A percentile compares a stretch with the other conserved stretches of the same genome.
Evolutionary conservation across 495 filamentous ascomycete genomes (phyloP).

Genomic region (Jackrogersella minutella): DNA sequence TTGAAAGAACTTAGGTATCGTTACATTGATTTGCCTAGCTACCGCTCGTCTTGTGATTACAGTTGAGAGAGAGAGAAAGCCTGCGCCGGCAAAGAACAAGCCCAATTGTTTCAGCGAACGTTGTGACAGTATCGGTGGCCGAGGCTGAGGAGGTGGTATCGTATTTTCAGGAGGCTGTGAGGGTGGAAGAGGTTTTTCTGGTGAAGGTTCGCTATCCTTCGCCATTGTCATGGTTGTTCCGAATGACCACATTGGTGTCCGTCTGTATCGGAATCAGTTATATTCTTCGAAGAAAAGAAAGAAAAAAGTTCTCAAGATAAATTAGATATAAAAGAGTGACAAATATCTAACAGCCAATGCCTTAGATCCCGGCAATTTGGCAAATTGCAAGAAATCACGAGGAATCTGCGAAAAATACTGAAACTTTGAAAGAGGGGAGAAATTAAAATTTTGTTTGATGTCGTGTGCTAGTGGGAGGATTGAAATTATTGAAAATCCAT

Average conservation of each 20-base stretch:
- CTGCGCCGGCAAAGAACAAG: conserved; percentile 74
- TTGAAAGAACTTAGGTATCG: conserved; percentile 72
- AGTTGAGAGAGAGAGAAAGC: conserved; percentile 74
- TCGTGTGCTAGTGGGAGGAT: conserved; percentile 5
- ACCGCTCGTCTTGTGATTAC: conserved; percentile 75
- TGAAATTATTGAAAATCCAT: too few species aligned
- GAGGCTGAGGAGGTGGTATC: conserved; percentile 22
- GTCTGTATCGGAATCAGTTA: not conserved
- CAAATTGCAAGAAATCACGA: not conserved
- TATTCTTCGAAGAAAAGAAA: not conserved
- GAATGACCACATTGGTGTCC: conserved; percentile 44
- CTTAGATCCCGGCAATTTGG: not conserved
- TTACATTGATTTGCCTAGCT: conserved; percentile 58
- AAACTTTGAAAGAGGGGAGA: not conserved
- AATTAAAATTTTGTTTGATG: not conserved
- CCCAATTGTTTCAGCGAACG: conserved; percentile 61
- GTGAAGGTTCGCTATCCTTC: conserved; percentile 39
- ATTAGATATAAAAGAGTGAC: not conserved
- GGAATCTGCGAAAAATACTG: not conserved
- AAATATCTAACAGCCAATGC: not conserved
- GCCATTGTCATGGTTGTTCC: conserved; percentile 47
- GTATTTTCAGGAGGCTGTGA: conserved; percentile 14
- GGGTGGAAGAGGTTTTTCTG: conserved; percentile 10
- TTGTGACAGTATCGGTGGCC: conserved; percentile 35
- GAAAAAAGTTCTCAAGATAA: not conserved